Conservation (phyloP, 352 stramenopile genomes). For the Phytophthora ramorum region DNA sequence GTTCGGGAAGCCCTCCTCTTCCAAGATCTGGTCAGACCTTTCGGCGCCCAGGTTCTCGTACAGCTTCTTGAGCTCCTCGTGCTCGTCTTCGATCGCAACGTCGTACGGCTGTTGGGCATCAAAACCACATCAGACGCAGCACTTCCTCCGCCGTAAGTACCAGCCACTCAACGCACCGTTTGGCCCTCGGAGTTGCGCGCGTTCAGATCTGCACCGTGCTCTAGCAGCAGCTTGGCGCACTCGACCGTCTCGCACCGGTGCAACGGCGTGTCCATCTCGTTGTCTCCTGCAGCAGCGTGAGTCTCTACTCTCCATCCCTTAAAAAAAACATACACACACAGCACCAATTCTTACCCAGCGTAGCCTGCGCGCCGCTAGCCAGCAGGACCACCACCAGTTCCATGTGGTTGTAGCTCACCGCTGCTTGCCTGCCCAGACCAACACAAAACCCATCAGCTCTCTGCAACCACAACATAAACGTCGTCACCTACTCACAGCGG, state of each 20-base stretch:
- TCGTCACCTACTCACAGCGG: slow-evolving; percentile 54
- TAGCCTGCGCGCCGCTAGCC: slow-evolving; percentile 47
- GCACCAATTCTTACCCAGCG: slow-evolving; percentile 39
- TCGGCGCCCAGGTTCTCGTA: slow-evolving; percentile 60
- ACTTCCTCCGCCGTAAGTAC: neutral
- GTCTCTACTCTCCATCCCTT: neutral
- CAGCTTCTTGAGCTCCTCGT: slow-evolving; percentile 55
- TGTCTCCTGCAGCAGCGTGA: slow-evolving; percentile 47
- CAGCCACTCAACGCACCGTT: slow-evolving; percentile 41
- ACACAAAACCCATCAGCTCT: neutral
- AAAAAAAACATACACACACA: neutral
- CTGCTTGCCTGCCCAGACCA: slow-evolving; percentile 50
- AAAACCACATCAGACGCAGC: neutral
- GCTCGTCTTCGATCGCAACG: slow-evolving; percentile 68
- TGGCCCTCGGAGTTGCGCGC: slow-evolving; percentile 66
- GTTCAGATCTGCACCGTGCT: slow-evolving; percentile 65
- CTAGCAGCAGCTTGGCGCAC: slow-evolving; percentile 60
- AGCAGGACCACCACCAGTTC: slow-evolving; percentile 64
- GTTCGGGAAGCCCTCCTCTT: slow-evolving; percentile 36
- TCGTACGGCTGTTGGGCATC: slow-evolving; percentile 53
- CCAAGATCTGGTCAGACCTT: slow-evolving; percentile 47
- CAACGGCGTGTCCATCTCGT: slow-evolving; percentile 71
- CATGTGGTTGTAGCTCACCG: slow-evolving; percentile 75
- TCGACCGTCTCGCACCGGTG: slow-evolving; percentile 70
- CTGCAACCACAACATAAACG: slow-evolving; percentile 17